These are phyloP conservation scores for Aureobasidium mangrovei DNA, from an alignment of 2,329 filamentous ascomycete species.

Conservation along the genomic window DNA sequence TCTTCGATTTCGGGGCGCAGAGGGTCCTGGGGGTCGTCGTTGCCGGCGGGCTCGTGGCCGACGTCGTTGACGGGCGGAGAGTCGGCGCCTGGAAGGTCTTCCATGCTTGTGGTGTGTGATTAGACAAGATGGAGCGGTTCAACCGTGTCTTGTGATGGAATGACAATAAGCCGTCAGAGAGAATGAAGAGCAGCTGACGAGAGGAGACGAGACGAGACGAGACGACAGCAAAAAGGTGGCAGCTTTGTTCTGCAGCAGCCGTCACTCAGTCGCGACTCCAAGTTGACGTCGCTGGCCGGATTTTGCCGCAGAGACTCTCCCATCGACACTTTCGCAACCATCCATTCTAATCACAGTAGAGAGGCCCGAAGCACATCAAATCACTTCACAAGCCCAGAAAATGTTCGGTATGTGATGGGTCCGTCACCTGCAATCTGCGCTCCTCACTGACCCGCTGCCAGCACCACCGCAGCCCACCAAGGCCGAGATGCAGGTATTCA, in stretches of 20 bases:
- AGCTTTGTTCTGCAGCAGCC: not conserved
- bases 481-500: conserved; percentile 54
- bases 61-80: conserved; percentile 32
- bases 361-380: not conserved
- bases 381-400: not conserved
- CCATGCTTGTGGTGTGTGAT: conserved; percentile 12
- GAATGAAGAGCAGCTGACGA: not conserved
- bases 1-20: conserved; percentile 40
- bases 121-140: not conserved
- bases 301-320: conserved; percentile 7
- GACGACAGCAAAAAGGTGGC: not conserved
- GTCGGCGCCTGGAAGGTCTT: conserved; percentile 19
- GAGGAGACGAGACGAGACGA: not conserved
- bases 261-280: not conserved
- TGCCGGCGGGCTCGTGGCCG: conserved; percentile 37
- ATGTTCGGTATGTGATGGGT: conserved; percentile 2
- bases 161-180: not conserved
- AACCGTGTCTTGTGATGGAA: not conserved
- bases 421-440: not conserved
- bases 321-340: not conserved
- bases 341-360: not conserved
- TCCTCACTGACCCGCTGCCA: conserved; percentile 23
- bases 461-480: conserved; percentile 61
- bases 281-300: conserved; percentile 9
- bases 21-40: conserved; percentile 38